phyloP scores from a whole-genome alignment of 2,329 filamentous ascomycete genomes.

The Pezicula rhizophila region DNA sequence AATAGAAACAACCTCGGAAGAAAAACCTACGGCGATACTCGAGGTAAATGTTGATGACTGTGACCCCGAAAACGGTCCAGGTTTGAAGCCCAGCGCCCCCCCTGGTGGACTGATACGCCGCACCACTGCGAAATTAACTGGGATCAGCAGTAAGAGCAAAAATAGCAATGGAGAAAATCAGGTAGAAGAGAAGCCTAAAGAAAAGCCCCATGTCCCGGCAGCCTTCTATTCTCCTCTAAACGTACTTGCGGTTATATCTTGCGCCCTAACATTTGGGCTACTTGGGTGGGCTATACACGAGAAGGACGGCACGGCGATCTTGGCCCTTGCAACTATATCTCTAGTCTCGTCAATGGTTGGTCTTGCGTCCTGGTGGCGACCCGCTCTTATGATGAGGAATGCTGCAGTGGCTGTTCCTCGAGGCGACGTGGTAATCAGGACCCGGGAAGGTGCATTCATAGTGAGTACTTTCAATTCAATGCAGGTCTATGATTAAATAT shows the following conservation, averaged over 20 bases:
- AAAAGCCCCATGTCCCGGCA: conserved; percentile 43
- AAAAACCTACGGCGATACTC: not conserved
- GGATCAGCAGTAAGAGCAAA: too few species aligned
- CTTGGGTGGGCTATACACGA: conserved; percentile 36
- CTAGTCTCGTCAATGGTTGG: conserved; percentile 48
- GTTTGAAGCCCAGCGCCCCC: not conserved
- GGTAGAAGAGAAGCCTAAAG: conserved; percentile 9
- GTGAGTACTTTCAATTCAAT: conserved; percentile 21
- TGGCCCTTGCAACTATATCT: conserved; percentile 47
- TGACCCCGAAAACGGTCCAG: not conserved
- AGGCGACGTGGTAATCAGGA: conserved; percentile 57
- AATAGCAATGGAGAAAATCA: too few species aligned
- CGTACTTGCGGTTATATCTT: conserved; percentile 45
- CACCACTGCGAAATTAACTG: not conserved
- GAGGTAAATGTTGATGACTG: not conserved
- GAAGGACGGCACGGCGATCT: conserved; percentile 43
- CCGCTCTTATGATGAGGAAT: conserved; percentile 45
- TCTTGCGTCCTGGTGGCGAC: conserved; percentile 52
- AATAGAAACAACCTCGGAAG: not conserved
- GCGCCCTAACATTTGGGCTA: conserved; percentile 41
- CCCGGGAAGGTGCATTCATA: conserved; percentile 53
- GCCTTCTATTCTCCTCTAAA: conserved; percentile 46
- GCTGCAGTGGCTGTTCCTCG: conserved; percentile 38
- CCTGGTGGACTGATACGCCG: not conserved
- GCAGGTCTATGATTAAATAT: too few species aligned